Evolutionary conservation across 768 basidiomycete species (phyloP), one percentile per base, ranked within the genome.

Genomic region (Xerocomus brunneocitrinus): DNA sequence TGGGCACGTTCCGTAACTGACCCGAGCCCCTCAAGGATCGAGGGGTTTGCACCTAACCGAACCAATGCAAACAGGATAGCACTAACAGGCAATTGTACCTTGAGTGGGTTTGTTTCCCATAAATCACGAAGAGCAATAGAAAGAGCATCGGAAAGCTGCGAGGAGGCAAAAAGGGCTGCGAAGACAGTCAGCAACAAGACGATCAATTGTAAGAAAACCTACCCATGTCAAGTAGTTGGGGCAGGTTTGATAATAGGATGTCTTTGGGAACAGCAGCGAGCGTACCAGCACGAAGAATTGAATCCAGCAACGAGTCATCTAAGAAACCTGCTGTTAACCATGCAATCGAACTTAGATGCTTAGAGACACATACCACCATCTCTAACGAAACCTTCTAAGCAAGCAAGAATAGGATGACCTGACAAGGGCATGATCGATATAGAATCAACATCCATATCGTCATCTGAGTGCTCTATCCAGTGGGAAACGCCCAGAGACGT

Each of bases 141-240:
- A 35, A 71, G 66, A 22, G 75, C 68, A 12, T 58, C 56, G 13
- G 58, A 24, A 58, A 72, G 39, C 64, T 71, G 76, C 25, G 52
- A 36, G 39, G 61, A 57, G 5, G 49, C 48, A 41, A 54, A 56
- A 38, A 62, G 53, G 25, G 56, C 61, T 59, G n/a, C 47, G 53
- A 47, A 62, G 52, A 10, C 9, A 42, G 51, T 48, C 48, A 64
- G 25, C 24, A 49, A 28, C 45, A 32, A 4, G 50, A 50, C 43
- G 9, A 32, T 14, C 4, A 32, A 27, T 8, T 24, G 5, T n/a
- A 32, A 46, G 38, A 32, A 12, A 47, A 36, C 58, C 12, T 51
- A 79, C 83, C 79, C 45, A 76, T 57, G 39, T 71, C 48, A 48
- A 74, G 77, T 8, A 84, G 57, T 62, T 73, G 78, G 14, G 70